These are phyloP conservation scores for Trichoderma arundinaceum DNA, from an alignment of 2,329 filamentous ascomycete species.

Conservation along the genomic window DNA sequence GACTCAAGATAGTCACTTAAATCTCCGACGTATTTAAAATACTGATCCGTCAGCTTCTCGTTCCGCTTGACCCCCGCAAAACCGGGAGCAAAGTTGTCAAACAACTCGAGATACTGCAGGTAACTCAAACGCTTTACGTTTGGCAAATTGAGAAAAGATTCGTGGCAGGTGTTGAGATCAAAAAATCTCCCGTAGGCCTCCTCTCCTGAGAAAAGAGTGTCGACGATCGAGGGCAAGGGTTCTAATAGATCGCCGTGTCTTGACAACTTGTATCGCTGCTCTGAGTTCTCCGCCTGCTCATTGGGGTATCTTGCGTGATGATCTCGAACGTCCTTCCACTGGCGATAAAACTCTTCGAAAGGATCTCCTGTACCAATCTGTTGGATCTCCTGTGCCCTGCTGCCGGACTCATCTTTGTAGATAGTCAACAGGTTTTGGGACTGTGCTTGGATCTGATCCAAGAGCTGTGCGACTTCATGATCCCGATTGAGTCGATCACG, in stretches of 20 bases:
- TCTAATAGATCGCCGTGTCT: conserved; percentile 69
- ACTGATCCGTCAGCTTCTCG: conserved; percentile 90
- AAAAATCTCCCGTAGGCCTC: conserved; percentile 93
- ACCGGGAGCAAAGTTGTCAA: conserved; percentile 83
- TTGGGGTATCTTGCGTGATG: conserved; percentile 93
- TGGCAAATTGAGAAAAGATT: conserved; percentile 87
- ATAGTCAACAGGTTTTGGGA: conserved; percentile 80
- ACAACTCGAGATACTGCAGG: conserved; percentile 88
- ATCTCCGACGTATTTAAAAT: conserved; percentile 85
- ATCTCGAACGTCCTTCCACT: conserved; percentile 78
- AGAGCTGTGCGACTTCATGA: conserved; percentile 86
- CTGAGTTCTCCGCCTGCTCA: conserved; percentile 92
- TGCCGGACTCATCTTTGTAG: conserved; percentile 78
- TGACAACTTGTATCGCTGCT: conserved; percentile 82
- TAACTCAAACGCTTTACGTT: conserved; percentile 86
- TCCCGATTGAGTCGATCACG: conserved; percentile 88
- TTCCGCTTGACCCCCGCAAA: conserved; percentile 74
- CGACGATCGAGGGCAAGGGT: conserved; percentile 70
- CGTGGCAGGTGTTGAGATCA: conserved; percentile 83
- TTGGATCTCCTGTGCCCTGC: conserved; percentile 79
- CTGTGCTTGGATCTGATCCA: conserved; percentile 86
- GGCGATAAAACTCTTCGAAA: conserved; percentile 89
- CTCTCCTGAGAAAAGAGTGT: conserved; percentile 93
- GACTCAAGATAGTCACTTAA: conserved; percentile 83
- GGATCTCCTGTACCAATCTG: conserved; percentile 82